A percentile compares a stretch with the other conserved stretches of the same genome.
phyloP scores from a whole-genome alignment of 371 early-diverging fungal genomes.

The Apophysomyces elegans region DNA sequence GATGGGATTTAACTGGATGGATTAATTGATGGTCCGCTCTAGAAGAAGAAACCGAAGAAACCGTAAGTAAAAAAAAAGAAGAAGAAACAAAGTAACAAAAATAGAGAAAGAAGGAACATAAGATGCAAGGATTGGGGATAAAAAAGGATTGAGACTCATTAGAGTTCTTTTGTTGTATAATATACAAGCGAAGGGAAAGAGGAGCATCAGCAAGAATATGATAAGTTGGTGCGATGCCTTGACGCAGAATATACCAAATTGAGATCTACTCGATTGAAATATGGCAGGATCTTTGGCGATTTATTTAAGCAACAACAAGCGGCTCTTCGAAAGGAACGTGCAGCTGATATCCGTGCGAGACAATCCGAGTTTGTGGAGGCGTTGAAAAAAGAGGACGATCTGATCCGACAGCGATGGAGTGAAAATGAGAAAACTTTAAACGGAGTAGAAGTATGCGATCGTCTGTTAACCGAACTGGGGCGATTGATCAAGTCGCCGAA shows the following conservation, averaged over 20 bases:
- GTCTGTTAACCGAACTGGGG: background rate
- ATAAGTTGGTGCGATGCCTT: slow-evolving; percentile 8
- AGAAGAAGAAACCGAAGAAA: slow-evolving; percentile 8
- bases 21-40: slow-evolving; percentile 7
- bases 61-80: background rate
- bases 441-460: slow-evolving; percentile 12
- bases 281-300: slow-evolving; percentile 13
- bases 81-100: too few species aligned
- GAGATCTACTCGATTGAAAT: slow-evolving; percentile 16
- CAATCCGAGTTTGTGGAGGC: slow-evolving; percentile 19
- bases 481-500: slow-evolving; percentile 4
- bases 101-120: too few species aligned
- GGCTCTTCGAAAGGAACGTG: slow-evolving; percentile 19
- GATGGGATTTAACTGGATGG: background rate
- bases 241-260: slow-evolving; percentile 18
- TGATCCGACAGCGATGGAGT: slow-evolving; percentile 7
- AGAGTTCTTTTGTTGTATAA: background rate
- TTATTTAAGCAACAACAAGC: slow-evolving; percentile 5
- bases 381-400: slow-evolving; percentile 10
- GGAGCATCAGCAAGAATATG: background rate
- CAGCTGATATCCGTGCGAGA: slow-evolving; percentile 20
- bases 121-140: too few species aligned
- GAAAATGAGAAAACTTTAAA: background rate
- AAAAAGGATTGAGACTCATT: too few species aligned
- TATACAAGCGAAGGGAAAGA: background rate